Evolutionary conservation across 148 eudicot species (phyloP).

Genomic region (Camellia lanceoleosa): DNA sequence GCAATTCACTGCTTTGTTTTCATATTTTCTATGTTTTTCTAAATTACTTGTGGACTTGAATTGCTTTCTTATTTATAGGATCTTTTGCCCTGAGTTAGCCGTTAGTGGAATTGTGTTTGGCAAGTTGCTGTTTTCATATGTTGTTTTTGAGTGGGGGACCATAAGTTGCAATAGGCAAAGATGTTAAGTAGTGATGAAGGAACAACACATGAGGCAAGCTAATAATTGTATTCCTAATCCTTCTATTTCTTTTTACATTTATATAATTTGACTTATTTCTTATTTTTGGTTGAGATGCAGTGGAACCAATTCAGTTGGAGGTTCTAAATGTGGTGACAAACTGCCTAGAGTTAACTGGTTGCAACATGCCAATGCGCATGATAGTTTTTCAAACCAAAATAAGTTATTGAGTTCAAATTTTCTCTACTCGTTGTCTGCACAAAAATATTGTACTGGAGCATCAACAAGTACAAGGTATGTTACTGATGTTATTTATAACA

Average conservation of each 20-base stretch:
- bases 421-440: constrained; percentile 59
- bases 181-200: constrained; percentile 31
- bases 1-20: neutral
- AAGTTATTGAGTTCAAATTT: constrained; percentile 66
- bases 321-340: constrained; percentile 32
- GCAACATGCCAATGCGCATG: constrained; percentile 59
- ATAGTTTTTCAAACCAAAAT: constrained; percentile 57
- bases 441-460: constrained; percentile 47
- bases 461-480: constrained; percentile 47
- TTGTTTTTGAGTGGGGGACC: neutral
- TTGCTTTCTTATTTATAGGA: constrained; percentile 7
- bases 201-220: constrained; percentile 50
- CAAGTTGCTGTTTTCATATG: constrained; percentile 1
- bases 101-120: neutral
- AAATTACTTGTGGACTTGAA: neutral
- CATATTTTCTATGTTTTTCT: neutral
- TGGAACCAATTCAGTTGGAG: constrained; percentile 33
- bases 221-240: neutral
- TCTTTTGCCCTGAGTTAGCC: neutral
- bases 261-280: constrained; percentile 10
- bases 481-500: neutral
- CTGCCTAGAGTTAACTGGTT: constrained; percentile 58
- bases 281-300: constrained; percentile 35
- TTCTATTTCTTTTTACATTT: neutral
- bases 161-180: constrained; percentile 16